Evolutionary conservation across 306 rosid genomes (phyloP), one percentile per base, ranked within the genome.

Genomic region (Delonix regia): DNA sequence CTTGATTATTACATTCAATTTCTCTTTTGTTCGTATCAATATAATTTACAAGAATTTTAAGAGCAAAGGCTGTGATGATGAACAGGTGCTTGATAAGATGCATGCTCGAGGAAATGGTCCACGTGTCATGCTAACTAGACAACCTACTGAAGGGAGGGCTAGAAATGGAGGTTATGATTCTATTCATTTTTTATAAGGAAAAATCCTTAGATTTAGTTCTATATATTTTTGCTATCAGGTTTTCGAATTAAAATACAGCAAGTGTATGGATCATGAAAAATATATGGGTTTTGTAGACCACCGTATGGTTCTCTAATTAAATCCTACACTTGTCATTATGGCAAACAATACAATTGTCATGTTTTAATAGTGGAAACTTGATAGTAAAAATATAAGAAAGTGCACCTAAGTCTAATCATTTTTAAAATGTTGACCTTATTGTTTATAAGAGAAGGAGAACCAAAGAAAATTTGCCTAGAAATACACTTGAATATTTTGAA

Each of bases 71-170:
- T 52, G 77, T 82, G 66, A 33, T 84, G 70, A 78, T 80, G 28
- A 25, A 49, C 79, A 90, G 98, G 98, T 92, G 78, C 87, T 92
- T 19, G 99, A 95, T 83, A 95, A 95, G 90, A 92, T 95, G 91
- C 98, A 95, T 68, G 99, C 99, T 41, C 95, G 99, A 80, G 99
- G 98, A 18, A 85, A 62, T 57, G 99, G 99, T 33, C 97, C 94
- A 9, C 90, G 92, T 6, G 80, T 71, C 81, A 57, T 87, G 93
- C 82, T 95, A 39, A 91, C 96, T 66, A 88, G 99, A 81, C 97
- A 95, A 78, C 98, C 99, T 38, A 95, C 99, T 1, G 98, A 95
- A 84, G 98, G 99, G 76, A 92, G 90, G 85, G 94, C 96, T 69
- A 90, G 89, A 63, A 91, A 92, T 86, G 99, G 99, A 95, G 98